Evolutionary conservation across 73 alveolate species (phyloP).

Genomic region (Stentor coeruleus): DNA sequence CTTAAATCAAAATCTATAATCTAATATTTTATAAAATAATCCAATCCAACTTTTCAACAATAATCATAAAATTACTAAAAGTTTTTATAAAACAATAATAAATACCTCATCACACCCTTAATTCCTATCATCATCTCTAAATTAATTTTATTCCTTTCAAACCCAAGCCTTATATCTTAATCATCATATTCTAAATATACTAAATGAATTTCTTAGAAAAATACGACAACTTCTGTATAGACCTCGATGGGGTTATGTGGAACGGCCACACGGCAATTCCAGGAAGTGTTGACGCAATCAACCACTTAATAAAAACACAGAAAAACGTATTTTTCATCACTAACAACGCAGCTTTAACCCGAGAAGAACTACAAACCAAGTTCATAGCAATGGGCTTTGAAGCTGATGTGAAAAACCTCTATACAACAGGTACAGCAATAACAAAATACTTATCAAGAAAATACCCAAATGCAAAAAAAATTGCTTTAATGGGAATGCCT

Average conservation of each 20-base stretch:
- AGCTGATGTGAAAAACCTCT: conserved; percentile 24
- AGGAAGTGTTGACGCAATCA: conserved; percentile 33
- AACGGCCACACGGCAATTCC: conserved; percentile 35
- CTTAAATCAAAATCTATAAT: too few relatives aligned
- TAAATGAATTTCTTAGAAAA: neutral
- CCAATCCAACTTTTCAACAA: too few relatives aligned
- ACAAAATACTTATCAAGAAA: conserved; percentile 32
- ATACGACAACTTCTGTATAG: conserved; percentile 43
- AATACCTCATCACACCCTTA: too few relatives aligned
- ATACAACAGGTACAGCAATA: conserved; percentile 36
- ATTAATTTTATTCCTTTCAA: too few relatives aligned
- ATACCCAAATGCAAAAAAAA: conserved; percentile 32
- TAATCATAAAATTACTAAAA: too few relatives aligned
- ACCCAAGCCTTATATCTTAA: too few relatives aligned
- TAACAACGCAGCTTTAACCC: conserved; percentile 48
- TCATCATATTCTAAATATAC: too few relatives aligned
- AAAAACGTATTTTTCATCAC: conserved; percentile 48
- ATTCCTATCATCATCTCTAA: too few relatives aligned
- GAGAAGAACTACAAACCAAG: conserved; percentile 15
- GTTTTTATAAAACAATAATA: too few relatives aligned
- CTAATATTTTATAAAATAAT: too few relatives aligned
- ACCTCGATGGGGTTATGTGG: conserved; percentile 62
- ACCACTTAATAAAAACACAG: conserved; percentile 25
- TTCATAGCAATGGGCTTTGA: neutral
- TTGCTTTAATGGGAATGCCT: conserved; percentile 36